phyloP scores from a whole-genome alignment of 2,329 filamentous ascomycete species.

The Pseudocercospora fuligena region DNA sequence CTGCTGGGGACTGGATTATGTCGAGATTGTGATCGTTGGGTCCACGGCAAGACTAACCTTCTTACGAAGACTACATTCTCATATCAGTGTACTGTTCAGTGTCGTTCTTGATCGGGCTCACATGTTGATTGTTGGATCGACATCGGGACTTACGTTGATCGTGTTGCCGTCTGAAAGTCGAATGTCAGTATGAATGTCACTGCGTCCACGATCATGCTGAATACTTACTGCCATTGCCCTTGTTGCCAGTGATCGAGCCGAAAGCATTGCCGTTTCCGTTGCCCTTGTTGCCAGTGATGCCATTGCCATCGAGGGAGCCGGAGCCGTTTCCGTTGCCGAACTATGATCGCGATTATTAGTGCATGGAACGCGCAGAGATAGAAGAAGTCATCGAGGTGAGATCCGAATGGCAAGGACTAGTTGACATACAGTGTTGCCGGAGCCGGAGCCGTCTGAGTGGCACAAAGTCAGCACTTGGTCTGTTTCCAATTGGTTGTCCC shows the following conservation, averaged over 20 bases:
- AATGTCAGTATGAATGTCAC: neutral
- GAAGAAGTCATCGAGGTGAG: neutral
- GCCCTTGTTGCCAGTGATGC: constrained; percentile 8
- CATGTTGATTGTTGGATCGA: constrained; percentile 1
- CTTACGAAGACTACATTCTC: constrained; percentile 1
- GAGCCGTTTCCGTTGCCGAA: neutral
- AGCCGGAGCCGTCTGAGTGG: neutral
- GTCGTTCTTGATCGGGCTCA: neutral
- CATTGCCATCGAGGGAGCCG: neutral
- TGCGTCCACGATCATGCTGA: neutral
- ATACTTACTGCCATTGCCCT: neutral
- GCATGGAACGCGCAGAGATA: neutral
- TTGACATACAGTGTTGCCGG: neutral
- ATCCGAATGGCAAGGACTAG: too few relatives aligned
- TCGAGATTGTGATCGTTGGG: neutral
- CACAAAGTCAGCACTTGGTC: neutral
- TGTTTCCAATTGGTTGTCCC: neutral
- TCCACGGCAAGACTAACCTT: constrained; percentile 4
- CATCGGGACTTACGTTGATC: constrained; percentile 1
- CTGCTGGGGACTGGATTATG: neutral
- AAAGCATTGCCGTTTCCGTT: constrained; percentile 1
- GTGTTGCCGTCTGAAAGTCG: neutral
- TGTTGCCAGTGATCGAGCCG: neutral
- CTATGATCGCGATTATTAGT: neutral
- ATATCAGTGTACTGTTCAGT: constrained; percentile 3